Evolutionary conservation across 371 early-diverging fungal species (phyloP), one percentile per base, ranked within the genome.

Genomic region (Encephalitozoon intestinalis): DNA sequence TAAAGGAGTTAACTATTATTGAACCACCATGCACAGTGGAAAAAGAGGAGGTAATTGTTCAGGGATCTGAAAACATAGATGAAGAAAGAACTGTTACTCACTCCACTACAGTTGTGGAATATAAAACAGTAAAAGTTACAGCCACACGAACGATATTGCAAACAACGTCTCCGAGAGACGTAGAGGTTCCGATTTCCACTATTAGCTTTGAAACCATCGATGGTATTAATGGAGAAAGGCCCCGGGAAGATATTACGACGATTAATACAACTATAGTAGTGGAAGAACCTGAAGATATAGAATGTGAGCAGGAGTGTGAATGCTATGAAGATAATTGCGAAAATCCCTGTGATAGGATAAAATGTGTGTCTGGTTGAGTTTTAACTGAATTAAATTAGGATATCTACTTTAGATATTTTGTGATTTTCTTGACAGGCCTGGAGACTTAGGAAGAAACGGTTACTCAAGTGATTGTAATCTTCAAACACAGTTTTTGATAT

Each of bases 341-440:
- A 30, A 75, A 75, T 75, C 76, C 76, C 18, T 75, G 76, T 54
- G 70, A 67, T 9, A 75, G 49, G 52, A 70, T 75, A 39, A 67
- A 67, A 58, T 75, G 76, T 68, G 76, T 73, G 1, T 51, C 66
- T 2, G 26, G 53, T 21, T 51, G 66, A 50, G 49, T n/a, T 40
- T 73, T 49, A 40, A 15, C 8, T 58, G 53, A 58, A 58, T 53
- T 58, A 58, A 58, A 58, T 58, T 58, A 37, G 28, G 30, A 58
- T 58, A 58, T 34, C 37, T 34, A 34, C 58, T 58, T 39, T 41
- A 41, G 15, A 41, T 2, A 8, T 41, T 41, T 41, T 41, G 15
- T 41, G 11, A 11, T 12, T 15, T 41, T 11, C 39, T 39, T 39
- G 8, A 39, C 39, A 3, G 39, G 39, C 8, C n/a, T n/a, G n/a